Percentiles rank a stretch among this genome's conserved stretches.
Evolutionary conservation across 495 filamentous ascomycete species (phyloP).

Genomic region (Acidomyces sp.): DNA sequence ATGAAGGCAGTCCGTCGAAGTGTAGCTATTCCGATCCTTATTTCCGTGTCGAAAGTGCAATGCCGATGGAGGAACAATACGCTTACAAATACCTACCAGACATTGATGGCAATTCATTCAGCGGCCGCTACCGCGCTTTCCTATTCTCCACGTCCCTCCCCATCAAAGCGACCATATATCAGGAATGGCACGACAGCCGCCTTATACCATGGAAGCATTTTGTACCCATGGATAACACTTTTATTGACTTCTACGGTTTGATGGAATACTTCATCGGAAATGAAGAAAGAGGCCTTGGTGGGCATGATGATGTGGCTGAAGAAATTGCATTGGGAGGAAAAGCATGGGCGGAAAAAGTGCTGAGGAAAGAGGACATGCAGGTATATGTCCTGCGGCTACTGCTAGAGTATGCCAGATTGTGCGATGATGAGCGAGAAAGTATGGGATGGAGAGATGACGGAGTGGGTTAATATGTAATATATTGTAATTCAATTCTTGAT

Average conservation of each 20-base stretch:
- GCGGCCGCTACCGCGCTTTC: conserved; percentile 24
- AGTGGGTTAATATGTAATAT: conserved; percentile 3
- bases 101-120: conserved; percentile 29
- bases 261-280: conserved; percentile 66
- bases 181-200: conserved; percentile 29
- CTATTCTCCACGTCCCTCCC: conserved; percentile 19
- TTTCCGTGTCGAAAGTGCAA: conserved; percentile 14
- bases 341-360: conserved; percentile 54
- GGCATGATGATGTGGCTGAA: conserved; percentile 46
- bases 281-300: conserved; percentile 25
- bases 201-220: conserved; percentile 32
- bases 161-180: conserved; percentile 31
- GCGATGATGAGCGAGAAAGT: conserved; percentile 50
- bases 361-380: conserved; percentile 59
- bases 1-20: neutral
- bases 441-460: conserved; percentile 50
- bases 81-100: conserved; percentile 29
- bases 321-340: conserved; percentile 50
- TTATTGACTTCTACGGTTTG: conserved; percentile 60
- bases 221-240: conserved; percentile 77
- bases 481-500: conserved; percentile 1
- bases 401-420: conserved; percentile 56
- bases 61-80: conserved; percentile 20
- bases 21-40: conserved; percentile 25
- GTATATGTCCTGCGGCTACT: conserved; percentile 56